phyloP scores from a whole-genome alignment of 768 basidiomycete species.

The Tulasnella sp. region DNA sequence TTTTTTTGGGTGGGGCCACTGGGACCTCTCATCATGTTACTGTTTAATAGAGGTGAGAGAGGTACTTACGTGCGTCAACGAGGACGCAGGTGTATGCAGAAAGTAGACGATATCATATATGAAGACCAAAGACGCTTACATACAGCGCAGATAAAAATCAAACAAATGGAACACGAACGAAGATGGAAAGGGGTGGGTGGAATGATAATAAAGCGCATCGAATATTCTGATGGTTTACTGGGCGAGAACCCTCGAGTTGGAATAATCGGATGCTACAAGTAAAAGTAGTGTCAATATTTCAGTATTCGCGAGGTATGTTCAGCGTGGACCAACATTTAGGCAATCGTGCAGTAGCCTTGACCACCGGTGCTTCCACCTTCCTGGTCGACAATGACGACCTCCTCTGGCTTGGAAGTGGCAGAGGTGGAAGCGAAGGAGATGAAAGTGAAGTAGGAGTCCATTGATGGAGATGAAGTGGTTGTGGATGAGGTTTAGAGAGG shows the following conservation, averaged over 20 bases:
- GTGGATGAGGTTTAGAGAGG: neutral
- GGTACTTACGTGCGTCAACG: too few relatives aligned
- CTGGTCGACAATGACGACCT: neutral
- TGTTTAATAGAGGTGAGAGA: too few relatives aligned
- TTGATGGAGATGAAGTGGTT: neutral
- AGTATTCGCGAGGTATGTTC: too few relatives aligned
- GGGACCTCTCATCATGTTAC: too few relatives aligned
- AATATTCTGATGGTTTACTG: too few relatives aligned
- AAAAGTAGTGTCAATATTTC: too few relatives aligned
- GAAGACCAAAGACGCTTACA: too few relatives aligned
- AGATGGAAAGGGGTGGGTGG: neutral
- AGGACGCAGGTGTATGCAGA: too few relatives aligned
- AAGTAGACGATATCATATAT: too few relatives aligned
- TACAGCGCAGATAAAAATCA: neutral
- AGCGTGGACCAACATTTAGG: neutral
- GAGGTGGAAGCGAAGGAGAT: neutral
- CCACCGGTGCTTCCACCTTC: neutral
- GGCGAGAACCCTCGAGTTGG: too few relatives aligned
- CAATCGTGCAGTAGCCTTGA: neutral
- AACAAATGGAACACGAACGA: neutral
- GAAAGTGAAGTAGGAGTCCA: conserved; percentile 2
- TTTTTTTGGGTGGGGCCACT: too few relatives aligned
- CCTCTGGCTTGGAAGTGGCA: neutral
- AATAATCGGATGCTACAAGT: too few relatives aligned
- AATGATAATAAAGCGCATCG: neutral